Evolutionary conservation across 129 eudicot species (phyloP).

Genomic region (Helianthus annuus): HanXRQr2.0-SUNRISE NC_035449.2:12444821-12445320

Average conservation of each 20-base stretch:
- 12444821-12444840: conserved; percentile 57
- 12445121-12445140: not conserved
- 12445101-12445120: conserved; percentile 21
- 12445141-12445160: too few species aligned
- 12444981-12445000: conserved; percentile 60
- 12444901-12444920: conserved; percentile 61
- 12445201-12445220: too few species aligned
- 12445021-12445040: conserved; percentile 51
- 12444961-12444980: conserved; percentile 59
- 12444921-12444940: conserved; percentile 60
- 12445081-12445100: conserved; percentile 48
- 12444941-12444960: conserved; percentile 67
- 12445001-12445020: conserved; percentile 57
- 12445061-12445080: conserved; percentile 41
- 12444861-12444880: conserved; percentile 90
- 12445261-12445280: too few species aligned
- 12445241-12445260: too few species aligned
- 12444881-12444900: conserved; percentile 91
- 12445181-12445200: too few species aligned
- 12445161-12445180: too few species aligned
- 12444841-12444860: conserved; percentile 91
- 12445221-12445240: too few species aligned
- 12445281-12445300: too few species aligned
- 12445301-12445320: too few species aligned
- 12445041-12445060: conserved; percentile 41